Evolutionary conservation across 1,139 yeast species (phyloP), one percentile per base, ranked within the genome.

Genomic region (Saccharomyces hybrid): DNA sequence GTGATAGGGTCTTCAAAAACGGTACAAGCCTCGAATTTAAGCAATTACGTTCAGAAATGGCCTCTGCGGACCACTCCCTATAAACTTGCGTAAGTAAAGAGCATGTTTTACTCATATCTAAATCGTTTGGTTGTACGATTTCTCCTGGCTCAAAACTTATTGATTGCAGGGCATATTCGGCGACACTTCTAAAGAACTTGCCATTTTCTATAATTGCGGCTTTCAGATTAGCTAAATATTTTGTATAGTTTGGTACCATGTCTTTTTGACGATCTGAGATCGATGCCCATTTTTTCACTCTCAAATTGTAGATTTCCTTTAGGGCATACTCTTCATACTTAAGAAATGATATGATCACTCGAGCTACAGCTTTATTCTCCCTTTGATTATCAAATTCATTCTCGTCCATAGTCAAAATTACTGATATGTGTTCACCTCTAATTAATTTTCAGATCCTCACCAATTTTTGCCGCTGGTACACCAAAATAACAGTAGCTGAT

Each of bases 51-150:
- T 88, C 96, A 0, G 52, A 54, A 1, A 48, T 58, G 0, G 93
- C 90, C 29, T 83, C 85, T 0, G 66, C 67, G 38, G 88, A 79
- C 96, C 96, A 89, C 67, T 89, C 97, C 53, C 96, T 70, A 2
- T 78, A 75, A 9, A 85, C 65, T 63, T 88, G 96, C 46, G 82
- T 73, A 57, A 89, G 66, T 0, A 86, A 75, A 2, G 85, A 76
- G 42, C 82, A 68, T 1, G 85, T 86, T 65, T 86, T 85, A 52
- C 83, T 87, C 57, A 75, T 76, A 57, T 85, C 88, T 3, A 70
- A 60, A 14, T 82, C 75, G 1, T 69, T 68, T 5, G 71, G 67
- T 89, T 89, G 84, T 2, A 62, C 60, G 1, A 57, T 49, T 0
- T 79, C 77, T 53, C 73, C 72, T 3, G 59, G 58, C 0, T 75